Evolutionary conservation across 352 stramenopile genomes (phyloP).

Genomic region (Phytophthora europaea): DNA sequence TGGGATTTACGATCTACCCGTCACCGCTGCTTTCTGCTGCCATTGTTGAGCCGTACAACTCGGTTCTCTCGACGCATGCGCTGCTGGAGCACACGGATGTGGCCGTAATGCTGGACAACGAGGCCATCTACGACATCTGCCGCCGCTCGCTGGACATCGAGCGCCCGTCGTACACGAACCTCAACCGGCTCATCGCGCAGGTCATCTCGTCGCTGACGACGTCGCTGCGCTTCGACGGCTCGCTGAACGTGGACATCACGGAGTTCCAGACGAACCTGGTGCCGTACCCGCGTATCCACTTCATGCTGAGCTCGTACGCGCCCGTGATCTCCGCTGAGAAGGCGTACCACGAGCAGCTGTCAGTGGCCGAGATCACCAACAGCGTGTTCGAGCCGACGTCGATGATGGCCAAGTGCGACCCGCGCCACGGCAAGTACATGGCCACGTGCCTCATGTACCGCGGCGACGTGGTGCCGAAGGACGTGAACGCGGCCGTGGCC

Average conservation of each 20-base stretch:
- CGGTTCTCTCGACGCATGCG: constrained; percentile 95
- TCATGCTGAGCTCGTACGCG: constrained; percentile 98
- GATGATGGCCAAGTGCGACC: constrained; percentile 99
- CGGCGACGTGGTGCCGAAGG: constrained; percentile 94
- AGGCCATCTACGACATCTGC: constrained; percentile 97
- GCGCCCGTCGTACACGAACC: constrained; percentile 96
- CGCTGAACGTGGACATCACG: constrained; percentile 98
- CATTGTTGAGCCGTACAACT: constrained; percentile 99
- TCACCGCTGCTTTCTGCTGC: constrained; percentile 96
- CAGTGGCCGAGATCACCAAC: constrained; percentile 97
- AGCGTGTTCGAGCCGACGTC: constrained; percentile 95
- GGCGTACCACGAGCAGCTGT: constrained; percentile 96
- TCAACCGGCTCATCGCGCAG: constrained; percentile 98
- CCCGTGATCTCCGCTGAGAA: constrained; percentile 97
- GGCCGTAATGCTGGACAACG: constrained; percentile 97
- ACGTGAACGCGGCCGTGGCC: constrained; percentile 95
- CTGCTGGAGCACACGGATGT: constrained; percentile 97
- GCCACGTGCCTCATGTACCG: constrained; percentile 98
- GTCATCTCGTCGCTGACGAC: constrained; percentile 97
- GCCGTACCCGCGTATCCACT: constrained; percentile 98
- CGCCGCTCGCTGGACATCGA: constrained; percentile 96
- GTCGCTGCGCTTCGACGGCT: constrained; percentile 97
- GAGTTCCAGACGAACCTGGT: constrained; percentile 99
- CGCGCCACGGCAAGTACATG: constrained; percentile 99
- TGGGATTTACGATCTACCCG: constrained; percentile 98